Evolutionary conservation across 371 early-diverging fungal species (phyloP).

Genomic region (Actinomortierella ambigua): DNA sequence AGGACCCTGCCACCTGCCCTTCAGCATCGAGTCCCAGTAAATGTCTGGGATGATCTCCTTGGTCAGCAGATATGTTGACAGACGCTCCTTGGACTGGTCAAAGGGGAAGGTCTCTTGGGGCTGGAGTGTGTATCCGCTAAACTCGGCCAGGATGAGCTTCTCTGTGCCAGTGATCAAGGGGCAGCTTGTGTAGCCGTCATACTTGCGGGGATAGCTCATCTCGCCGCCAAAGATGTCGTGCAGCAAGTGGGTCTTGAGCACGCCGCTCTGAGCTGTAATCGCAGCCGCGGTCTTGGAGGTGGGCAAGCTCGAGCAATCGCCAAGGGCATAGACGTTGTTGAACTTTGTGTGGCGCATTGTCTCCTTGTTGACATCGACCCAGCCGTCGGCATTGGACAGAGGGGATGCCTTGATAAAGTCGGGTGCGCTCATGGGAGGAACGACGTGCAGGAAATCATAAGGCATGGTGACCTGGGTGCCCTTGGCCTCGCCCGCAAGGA

Average conservation of each 20-base stretch:
- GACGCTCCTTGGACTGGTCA: slow-evolving; percentile 77
- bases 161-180: slow-evolving; percentile 81
- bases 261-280: slow-evolving; percentile 79
- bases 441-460: slow-evolving; percentile 87
- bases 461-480: slow-evolving; percentile 60
- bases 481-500: slow-evolving; percentile 58
- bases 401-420: slow-evolving; percentile 75
- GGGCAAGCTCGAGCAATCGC: slow-evolving; percentile 85
- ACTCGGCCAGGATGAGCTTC: slow-evolving; percentile 87
- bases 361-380: slow-evolving; percentile 81
- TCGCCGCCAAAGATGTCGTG: slow-evolving; percentile 59
- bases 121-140: slow-evolving; percentile 79
- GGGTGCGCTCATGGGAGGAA: slow-evolving; percentile 86
- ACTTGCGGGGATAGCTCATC: slow-evolving; percentile 20
- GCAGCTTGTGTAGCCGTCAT: slow-evolving; percentile 86
- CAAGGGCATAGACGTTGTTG: slow-evolving; percentile 80
- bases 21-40: slow-evolving; percentile 80
- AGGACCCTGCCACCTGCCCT: slow-evolving; percentile 85
- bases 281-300: slow-evolving; percentile 94
- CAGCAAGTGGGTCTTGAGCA: slow-evolving; percentile 78
- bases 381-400: slow-evolving; percentile 81
- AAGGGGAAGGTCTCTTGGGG: slow-evolving; percentile 88
- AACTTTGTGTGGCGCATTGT: slow-evolving; percentile 83
- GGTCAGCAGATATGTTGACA: slow-evolving; percentile 70
- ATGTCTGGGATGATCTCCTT: slow-evolving; percentile 78